Percentiles rank a stretch among this genome's conserved stretches.
These are phyloP conservation scores for Pseudonitzschia multiseries DNA, from an alignment of 108 stramenopile genomes.

Conservation along the genomic window DNA sequence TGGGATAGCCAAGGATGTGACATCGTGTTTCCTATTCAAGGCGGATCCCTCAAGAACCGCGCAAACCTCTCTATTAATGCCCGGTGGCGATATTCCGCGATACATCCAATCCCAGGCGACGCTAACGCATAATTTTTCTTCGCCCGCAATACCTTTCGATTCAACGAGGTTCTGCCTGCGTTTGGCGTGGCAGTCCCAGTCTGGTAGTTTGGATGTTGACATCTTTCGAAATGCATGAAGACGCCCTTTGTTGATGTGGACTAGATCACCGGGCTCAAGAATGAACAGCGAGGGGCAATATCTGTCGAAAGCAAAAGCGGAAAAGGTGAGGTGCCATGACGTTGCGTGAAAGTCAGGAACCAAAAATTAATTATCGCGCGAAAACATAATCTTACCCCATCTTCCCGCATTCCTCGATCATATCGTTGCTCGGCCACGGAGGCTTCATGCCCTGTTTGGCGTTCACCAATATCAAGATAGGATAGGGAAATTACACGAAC, in stretches of 20 bases:
- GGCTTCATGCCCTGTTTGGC: constrained; percentile 37
- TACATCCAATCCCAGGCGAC: constrained; percentile 94
- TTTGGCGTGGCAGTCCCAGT: constrained; percentile 62
- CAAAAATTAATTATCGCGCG: constrained; percentile 19
- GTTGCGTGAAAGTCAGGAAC: not conserved
- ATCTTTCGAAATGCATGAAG: constrained; percentile 90
- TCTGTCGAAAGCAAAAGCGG: constrained; percentile 30
- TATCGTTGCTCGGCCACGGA: constrained; percentile 59
- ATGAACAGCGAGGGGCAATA: constrained; percentile 87
- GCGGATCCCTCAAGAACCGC: constrained; percentile 58
- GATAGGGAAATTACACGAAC: too few relatives aligned
- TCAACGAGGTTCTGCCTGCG: constrained; percentile 38
- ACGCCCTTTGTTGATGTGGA: constrained; percentile 90
- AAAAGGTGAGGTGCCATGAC: not conserved
- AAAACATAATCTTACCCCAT: constrained; percentile 55
- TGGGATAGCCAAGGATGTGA: constrained; percentile 76
- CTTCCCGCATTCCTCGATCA: constrained; percentile 55
- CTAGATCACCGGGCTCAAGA: constrained; percentile 80
- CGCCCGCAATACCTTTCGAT: constrained; percentile 20
- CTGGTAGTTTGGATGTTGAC: constrained; percentile 39
- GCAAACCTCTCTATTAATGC: constrained; percentile 70
- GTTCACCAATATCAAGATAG: not conserved
- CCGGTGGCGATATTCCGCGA: constrained; percentile 61
- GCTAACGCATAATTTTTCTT: constrained; percentile 66
- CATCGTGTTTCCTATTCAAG: constrained; percentile 48